Evolutionary conservation across 495 filamentous ascomycete species (phyloP).

Genomic region (Penicillium bovifimosum): DNA sequence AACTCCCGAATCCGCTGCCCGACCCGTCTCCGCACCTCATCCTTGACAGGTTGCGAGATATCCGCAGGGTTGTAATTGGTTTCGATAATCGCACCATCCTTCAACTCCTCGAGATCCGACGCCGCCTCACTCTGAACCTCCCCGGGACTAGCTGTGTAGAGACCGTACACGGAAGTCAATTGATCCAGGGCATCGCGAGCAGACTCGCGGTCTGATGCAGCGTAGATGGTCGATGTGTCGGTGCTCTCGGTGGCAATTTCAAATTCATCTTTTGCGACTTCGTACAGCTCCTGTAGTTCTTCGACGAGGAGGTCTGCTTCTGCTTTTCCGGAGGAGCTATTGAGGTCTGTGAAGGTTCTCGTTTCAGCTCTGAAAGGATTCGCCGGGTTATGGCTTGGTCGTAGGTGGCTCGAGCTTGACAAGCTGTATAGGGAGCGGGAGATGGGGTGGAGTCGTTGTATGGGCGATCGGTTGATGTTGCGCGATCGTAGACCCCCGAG

Average conservation of each 20-base stretch:
- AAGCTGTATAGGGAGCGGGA: background rate
- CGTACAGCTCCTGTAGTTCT: constrained; percentile 40
- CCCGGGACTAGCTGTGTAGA: constrained; percentile 27
- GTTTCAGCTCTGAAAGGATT: background rate
- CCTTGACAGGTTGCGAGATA: constrained; percentile 22
- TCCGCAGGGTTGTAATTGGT: constrained; percentile 32
- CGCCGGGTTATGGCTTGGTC: background rate
- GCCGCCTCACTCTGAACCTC: constrained; percentile 10
- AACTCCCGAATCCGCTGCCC: constrained; percentile 41
- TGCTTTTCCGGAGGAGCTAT: constrained; percentile 4
- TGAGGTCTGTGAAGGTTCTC: background rate
- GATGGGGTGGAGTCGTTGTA: background rate
- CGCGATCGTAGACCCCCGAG: background rate
- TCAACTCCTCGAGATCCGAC: background rate
- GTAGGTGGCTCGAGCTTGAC: background rate
- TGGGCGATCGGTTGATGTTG: background rate
- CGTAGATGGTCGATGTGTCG: constrained; percentile 39
- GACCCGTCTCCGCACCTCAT: constrained; percentile 38
- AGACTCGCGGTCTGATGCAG: constrained; percentile 42
- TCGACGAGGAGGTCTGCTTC: constrained; percentile 36
- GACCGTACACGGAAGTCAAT: constrained; percentile 30
- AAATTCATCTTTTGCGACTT: constrained; percentile 43
- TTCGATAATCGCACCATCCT: constrained; percentile 17
- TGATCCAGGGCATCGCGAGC: constrained; percentile 41
- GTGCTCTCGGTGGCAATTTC: constrained; percentile 46